Conservation (phyloP, 2,329 filamentous ascomycete species). For the Davidsoniella eucalypti region DNA sequence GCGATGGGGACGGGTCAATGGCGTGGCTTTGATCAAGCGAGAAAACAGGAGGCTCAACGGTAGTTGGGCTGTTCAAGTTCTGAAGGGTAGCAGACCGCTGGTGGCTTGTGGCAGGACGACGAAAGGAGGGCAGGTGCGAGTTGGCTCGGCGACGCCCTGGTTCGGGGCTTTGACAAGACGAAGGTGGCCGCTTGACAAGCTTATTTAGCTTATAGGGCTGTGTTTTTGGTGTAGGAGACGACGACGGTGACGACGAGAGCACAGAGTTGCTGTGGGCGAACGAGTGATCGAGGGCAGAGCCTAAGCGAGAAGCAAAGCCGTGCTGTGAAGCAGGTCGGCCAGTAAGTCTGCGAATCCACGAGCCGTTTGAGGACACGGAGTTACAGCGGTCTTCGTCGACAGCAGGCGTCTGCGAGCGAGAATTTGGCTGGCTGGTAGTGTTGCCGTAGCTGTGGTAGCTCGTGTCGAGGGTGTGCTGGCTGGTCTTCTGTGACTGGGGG, state of each 20-base stretch:
- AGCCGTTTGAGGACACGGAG: constrained; percentile 41
- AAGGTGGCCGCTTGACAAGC: constrained; percentile 56
- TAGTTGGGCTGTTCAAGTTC: constrained; percentile 3
- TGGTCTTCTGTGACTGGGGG: not conserved
- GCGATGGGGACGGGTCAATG: not conserved
- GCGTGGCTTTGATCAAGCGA: constrained; percentile 2
- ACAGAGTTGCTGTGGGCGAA: constrained; percentile 12
- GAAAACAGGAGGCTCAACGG: constrained; percentile 2
- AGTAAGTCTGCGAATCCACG: constrained; percentile 59
- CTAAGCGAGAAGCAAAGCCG: constrained; percentile 48
- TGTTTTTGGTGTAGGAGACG: constrained; percentile 16
- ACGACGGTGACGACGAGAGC: constrained; percentile 6
- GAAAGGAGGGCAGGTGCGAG: constrained; percentile 48
- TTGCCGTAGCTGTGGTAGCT: constrained; percentile 11
- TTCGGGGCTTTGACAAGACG: constrained; percentile 31
- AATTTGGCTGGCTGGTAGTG: constrained; percentile 15
- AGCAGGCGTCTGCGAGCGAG: constrained; percentile 9
- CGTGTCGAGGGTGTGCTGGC: constrained; percentile 13
- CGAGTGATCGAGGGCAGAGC: constrained; percentile 36
- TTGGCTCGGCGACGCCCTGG: constrained; percentile 33
- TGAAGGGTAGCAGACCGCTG: constrained; percentile 58
- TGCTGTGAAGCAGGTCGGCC: constrained; percentile 47
- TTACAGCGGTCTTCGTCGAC: constrained; percentile 33
- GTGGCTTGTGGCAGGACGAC: constrained; percentile 63
- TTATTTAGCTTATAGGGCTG: constrained; percentile 50